Evolutionary conservation across 1,284 basidiomycete genomes (phyloP).

Genomic region (Apiotrichum siamense): DNA sequence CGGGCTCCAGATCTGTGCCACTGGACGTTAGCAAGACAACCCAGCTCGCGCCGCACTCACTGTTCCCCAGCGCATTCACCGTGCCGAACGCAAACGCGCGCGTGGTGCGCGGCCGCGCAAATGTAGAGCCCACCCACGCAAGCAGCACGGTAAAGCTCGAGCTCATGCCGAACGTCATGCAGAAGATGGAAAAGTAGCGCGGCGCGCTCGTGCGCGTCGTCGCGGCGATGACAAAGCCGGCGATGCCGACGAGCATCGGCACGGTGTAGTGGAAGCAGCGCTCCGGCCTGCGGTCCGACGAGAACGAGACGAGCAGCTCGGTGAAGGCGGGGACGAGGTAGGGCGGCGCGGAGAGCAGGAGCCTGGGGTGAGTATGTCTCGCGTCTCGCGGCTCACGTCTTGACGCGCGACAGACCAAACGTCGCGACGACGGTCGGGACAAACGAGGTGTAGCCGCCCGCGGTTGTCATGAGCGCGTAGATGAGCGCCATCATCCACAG

Average conservation of each 20-base stretch:
- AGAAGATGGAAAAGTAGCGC: constrained; percentile 31
- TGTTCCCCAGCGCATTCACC: constrained; percentile 32
- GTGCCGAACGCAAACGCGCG: constrained; percentile 36
- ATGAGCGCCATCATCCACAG: constrained; percentile 18
- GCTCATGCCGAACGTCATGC: constrained; percentile 31
- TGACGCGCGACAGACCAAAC: constrained; percentile 27
- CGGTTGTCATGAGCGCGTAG: constrained; percentile 20
- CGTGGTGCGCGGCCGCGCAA: constrained; percentile 34
- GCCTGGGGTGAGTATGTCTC: constrained; percentile 16
- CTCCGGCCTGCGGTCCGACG: constrained; percentile 28
- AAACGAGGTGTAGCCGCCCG: constrained; percentile 28
- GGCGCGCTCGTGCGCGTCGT: constrained; percentile 25
- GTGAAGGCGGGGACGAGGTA: constrained; percentile 32
- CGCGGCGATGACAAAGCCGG: constrained; percentile 30
- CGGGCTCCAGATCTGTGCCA: constrained; percentile 38
- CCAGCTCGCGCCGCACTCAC: constrained; percentile 1
- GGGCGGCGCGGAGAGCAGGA: constrained; percentile 35
- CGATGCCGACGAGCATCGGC: constrained; percentile 38
- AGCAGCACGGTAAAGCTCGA: constrained; percentile 32
- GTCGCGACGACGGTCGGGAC: constrained; percentile 28
- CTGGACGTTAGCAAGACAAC: neutral
- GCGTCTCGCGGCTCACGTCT: constrained; percentile 4
- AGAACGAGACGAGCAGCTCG: constrained; percentile 28
- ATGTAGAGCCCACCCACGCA: constrained; percentile 35
- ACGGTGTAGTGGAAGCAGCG: constrained; percentile 43